Evolutionary conservation across 306 rosid species (phyloP).

Genomic region (Astragalus glycyphyllos): DNA sequence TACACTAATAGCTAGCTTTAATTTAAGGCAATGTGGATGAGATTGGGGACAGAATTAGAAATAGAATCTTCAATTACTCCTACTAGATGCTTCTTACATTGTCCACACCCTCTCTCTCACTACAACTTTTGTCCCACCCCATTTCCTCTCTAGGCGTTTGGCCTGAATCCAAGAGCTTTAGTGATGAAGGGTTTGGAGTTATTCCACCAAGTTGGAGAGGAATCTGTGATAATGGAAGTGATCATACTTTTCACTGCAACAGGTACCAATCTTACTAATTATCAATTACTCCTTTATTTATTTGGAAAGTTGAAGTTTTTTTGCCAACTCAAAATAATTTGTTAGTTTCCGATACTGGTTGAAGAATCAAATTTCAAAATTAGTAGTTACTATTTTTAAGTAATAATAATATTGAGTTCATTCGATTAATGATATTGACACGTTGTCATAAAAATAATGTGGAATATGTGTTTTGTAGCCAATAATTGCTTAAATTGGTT

Average conservation of each 20-base stretch:
- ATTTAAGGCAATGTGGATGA: slow-evolving; percentile 14
- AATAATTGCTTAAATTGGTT: no score
- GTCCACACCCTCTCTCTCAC: background rate
- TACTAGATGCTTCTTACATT: slow-evolving; percentile 5
- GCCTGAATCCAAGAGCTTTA: slow-evolving; percentile 86
- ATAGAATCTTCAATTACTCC: slow-evolving; percentile 34
- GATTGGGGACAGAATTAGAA: background rate
- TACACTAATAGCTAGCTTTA: slow-evolving; percentile 13
- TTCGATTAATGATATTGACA: no score
- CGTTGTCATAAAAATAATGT: no score
- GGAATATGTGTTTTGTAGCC: no score
- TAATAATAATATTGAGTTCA: no score
- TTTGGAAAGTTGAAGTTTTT: background rate
- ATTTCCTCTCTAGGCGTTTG: slow-evolving; percentile 60
- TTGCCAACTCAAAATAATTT: background rate
- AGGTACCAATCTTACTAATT: slow-evolving; percentile 52
- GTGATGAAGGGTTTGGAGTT: slow-evolving; percentile 72
- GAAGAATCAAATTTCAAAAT: background rate
- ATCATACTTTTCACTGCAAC: slow-evolving; percentile 67
- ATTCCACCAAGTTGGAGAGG: slow-evolving; percentile 89
- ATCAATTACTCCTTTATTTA: background rate
- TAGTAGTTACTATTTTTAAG: no score
- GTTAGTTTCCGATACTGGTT: background rate
- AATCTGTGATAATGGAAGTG: slow-evolving; percentile 62
- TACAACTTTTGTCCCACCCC: slow-evolving; percentile 37